phyloP scores from a whole-genome alignment of 2,329 filamentous ascomycete genomes.

The Leptographium wingfieldii region DNA sequence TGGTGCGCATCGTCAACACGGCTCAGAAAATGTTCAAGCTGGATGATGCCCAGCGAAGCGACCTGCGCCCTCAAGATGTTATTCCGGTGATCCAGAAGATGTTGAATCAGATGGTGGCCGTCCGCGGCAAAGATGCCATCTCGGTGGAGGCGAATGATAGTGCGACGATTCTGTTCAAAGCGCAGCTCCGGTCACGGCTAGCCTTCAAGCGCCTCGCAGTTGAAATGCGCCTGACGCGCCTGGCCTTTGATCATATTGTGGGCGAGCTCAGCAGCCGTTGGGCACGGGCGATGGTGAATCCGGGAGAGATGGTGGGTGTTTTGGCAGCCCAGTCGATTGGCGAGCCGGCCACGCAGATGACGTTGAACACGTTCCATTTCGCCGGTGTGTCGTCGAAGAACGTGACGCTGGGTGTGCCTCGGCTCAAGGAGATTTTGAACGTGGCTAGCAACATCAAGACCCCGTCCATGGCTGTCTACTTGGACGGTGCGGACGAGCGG shows the following conservation, averaged over 20 bases:
- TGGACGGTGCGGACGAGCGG: constrained; percentile 44
- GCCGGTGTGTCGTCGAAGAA: constrained; percentile 99
- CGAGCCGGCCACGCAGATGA: constrained; percentile 98
- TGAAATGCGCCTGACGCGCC: constrained; percentile 72
- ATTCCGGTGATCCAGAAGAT: constrained; percentile 67
- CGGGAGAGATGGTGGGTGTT: constrained; percentile 98
- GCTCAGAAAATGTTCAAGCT: constrained; percentile 86
- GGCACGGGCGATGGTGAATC: constrained; percentile 71
- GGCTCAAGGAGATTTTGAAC: constrained; percentile 98
- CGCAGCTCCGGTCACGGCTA: constrained; percentile 74
- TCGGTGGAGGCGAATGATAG: constrained; percentile 79
- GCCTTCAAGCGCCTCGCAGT: constrained; percentile 89
- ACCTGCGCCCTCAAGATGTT: constrained; percentile 78
- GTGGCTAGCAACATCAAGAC: constrained; percentile 98
- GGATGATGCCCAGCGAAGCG: constrained; percentile 72
- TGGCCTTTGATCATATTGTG: constrained; percentile 84
- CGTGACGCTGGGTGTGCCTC: constrained; percentile 93
- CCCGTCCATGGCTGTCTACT: constrained; percentile 87
- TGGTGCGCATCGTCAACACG: constrained; percentile 80
- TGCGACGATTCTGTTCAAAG: constrained; percentile 85
- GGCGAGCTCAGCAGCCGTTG: constrained; percentile 86
- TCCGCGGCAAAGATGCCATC: constrained; percentile 72
- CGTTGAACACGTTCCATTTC: constrained; percentile 98
- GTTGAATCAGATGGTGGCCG: constrained; percentile 66
- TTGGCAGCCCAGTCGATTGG: constrained; percentile 96